Base-by-base conservation (phyloP, 257 asterid genomes). In the Solanum chiquidenum region DNA sequence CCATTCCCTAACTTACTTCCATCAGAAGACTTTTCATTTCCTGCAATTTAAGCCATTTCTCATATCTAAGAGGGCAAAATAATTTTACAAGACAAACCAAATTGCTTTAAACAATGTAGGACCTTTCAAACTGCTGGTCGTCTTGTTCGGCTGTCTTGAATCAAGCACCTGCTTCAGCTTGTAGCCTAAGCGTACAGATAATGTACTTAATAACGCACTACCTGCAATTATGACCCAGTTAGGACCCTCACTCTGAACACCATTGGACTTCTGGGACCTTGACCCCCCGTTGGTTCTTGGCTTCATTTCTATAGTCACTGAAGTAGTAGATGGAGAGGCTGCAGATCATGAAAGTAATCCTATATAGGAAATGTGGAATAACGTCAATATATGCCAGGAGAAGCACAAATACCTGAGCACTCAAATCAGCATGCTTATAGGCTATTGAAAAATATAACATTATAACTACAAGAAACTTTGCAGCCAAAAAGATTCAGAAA, bases 211-310 rank as follows among this genome's bases (percentile, higher is more conserved):
- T 88, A 96, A 89, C 74, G 98, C 98, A 90, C 96, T 93, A 60
- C 98, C 98, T 21, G 96, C 98, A 89, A 95, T 93, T 86, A 95
- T 89, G 88, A 95, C 86, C 98, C 98, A 95, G 83, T 95, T 95
- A 7, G 96, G 93, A 64, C 98, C 95, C 89, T 95, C 95, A 35
- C 92, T 91, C 84, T 90, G 94, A 46, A 88, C 86, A 88, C 91
- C 89, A 86, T 87, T 90, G 80, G 95, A 90, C 87, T 92, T 91
- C 88, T 87, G 91, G 77, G 87, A 46, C 44, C 91, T 91, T 37
- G 93, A 85, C 55, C 89, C 89, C 88, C 87, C 94, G 34, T 89
- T 86, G 77, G 90, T 75, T 90, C 92, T 93, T 86, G 95, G 90
- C 90, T 93, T 92, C 98, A 94, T 94, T 87, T 85, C 85, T 49